Evolutionary conservation across 768 basidiomycete species (phyloP), one percentile per base, ranked within the genome.

Genomic region (Boletus pseudopeckii): DNA sequence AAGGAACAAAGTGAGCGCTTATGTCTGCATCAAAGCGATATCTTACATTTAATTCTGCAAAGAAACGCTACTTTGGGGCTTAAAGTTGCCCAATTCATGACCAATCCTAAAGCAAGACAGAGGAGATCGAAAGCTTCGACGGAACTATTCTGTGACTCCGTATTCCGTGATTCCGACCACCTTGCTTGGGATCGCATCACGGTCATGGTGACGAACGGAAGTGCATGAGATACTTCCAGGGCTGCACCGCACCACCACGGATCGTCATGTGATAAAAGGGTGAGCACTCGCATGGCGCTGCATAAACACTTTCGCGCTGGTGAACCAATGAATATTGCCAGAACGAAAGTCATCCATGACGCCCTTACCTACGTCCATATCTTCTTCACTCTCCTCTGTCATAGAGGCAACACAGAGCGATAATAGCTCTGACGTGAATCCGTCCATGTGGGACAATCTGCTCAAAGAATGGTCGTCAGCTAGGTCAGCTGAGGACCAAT

Each of bases 31-130:
- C 11, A 9, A 28, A 45, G 14, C 15, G 3, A 39, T 45, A 2
- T 68, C 83, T 56, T 64, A 88, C 88, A 71, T 37, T 74, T 78
- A 13, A 75, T 72, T 39, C 78, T 75, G 9, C 82, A 65, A 3
- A 72, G 59, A 36, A 75, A 66, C 41, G 80, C 81, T 10, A 78
- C 76, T n/a, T 69, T 72, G 0, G 77, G 74, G n/a, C 77, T 72
- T 6, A 72, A 73, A 62, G 90, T 86, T 0, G 89, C 81, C 40
- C 92, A 72, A 66, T 91, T 92, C 48, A 88, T 89, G 38, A 92
- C 71, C 10, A 92, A 71, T 1, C 85, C 90, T 6, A 92, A 77
- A 7, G 84, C 79, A 26, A 92, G 82, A 66, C 89, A 92, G 5
- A 90, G 72, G 33, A 79, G 75, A 64, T 92, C 91, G n/a, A 88